Evolutionary conservation across 768 basidiomycete genomes (phyloP).

Genomic region (Daedalea quercina): DNA sequence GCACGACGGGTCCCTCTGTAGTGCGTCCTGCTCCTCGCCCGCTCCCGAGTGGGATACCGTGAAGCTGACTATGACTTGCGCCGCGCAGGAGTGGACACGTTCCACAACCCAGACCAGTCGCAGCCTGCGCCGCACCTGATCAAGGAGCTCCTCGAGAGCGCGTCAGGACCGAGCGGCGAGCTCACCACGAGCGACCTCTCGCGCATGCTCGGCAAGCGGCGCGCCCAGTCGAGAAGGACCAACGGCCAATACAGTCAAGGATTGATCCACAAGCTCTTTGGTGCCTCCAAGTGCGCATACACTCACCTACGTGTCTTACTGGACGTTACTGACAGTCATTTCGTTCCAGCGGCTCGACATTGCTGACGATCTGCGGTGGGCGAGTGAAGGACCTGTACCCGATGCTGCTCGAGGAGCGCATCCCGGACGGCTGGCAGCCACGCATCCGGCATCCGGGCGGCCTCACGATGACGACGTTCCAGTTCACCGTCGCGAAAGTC

Average conservation of each 20-base stretch:
- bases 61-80: too few species aligned
- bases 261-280: constrained; percentile 52
- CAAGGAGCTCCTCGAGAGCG: constrained; percentile 48
- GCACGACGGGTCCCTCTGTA: constrained; percentile 57
- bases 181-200: constrained; percentile 58
- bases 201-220: constrained; percentile 49
- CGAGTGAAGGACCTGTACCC: constrained; percentile 44
- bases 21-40: constrained; percentile 29
- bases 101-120: constrained; percentile 45
- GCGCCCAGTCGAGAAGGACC: constrained; percentile 41
- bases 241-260: constrained; percentile 54
- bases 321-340: not conserved
- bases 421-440: constrained; percentile 70
- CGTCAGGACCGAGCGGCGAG: constrained; percentile 43
- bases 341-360: constrained; percentile 45
- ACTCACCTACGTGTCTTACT: not conserved
- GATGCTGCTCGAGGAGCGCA: constrained; percentile 60
- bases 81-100: constrained; percentile 45
- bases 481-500: constrained; percentile 27
- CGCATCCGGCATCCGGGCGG: constrained; percentile 47
- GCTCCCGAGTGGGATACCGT: too few species aligned
- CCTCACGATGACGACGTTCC: constrained; percentile 52
- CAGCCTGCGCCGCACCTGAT: constrained; percentile 41
- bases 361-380: constrained; percentile 65
- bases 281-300: constrained; percentile 49